Evolutionary conservation across 2,329 filamentous ascomycete genomes (phyloP), one percentile per base, ranked within the genome.

Genomic region (Lachnum nothofagi): DNA sequence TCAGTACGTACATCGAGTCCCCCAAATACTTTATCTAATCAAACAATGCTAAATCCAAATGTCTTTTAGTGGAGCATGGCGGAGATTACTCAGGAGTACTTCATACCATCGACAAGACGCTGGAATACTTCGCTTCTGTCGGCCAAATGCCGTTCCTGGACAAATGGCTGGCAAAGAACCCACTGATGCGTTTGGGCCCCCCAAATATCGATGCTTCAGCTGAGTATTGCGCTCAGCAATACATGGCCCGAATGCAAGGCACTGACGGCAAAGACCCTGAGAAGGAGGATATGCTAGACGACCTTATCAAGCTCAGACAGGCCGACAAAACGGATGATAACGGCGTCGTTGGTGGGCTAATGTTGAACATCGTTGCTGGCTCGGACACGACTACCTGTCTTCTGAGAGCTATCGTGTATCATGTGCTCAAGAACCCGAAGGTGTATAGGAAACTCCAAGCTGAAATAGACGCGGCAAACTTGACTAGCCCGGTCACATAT

Each of bases 391-490:
- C 65, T 0, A 63, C 66, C 3, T 59, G 66, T 9, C 54, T 60
- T 7, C 51, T 70, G 7, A 56, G 62, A 10, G 55, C 61, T 12
- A 53, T 66, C 5, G 53, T 72, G 9, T 73, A 70, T 55, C 60
- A 67, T 48, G 60, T 68, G 12, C 61, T 71, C 33, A 65, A 63
- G 41, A 54, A 67, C 49, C 65, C 65, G 1, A 25, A 35, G 0
- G 56, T 61, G 4, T 48, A 58, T 16, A 57, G 56, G 14, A 62
- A 52, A 43, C 58, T 63, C 7, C 57, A 55, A n/a, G 31, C 56
- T 1, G 73, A 77, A 52, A 59, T 77, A 20, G 62, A 70, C 38
- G 56, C 47, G 2, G 65, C 65, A 10, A 51, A 56, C 3, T 48
- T 68, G n/a, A 53, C 52, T 3, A 57, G 51, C 22, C 58, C 61